Evolutionary conservation across 768 basidiomycete genomes (phyloP), one percentile per base, ranked within the genome.

Genomic region (Leccinum pellstonianum): DNA sequence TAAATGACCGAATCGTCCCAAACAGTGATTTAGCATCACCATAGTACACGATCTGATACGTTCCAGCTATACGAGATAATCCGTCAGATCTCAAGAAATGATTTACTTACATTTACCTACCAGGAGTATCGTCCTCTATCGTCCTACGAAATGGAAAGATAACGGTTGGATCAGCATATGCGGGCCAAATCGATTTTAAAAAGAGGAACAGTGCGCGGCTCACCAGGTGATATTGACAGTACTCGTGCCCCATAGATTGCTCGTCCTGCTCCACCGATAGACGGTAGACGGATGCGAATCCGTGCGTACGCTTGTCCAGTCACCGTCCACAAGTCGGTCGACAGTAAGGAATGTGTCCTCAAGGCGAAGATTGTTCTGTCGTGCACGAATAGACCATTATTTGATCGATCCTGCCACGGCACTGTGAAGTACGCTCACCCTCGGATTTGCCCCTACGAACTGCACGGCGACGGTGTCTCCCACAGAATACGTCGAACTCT

Each of bases 391-490:
- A n/a, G 0, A 25, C 25, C 4, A 33, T 12, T 12, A 33, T 33
- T 33, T 33, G 37, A 21, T 6, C 31, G 7, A 47, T 31, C 51
- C 54, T 41, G 21, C 3, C 54, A 57, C 2, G 4, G 25, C 10
- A 9, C 35, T 23, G 47, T 33, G 46, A 49, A 43, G 51, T 10
- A 25, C 2, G 70, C 83, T 62, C 63, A 90, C 88, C 74, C 90
- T 79, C 1, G 90, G 91, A 69, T 90, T 89, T 46, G 90, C 90
- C 49, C 88, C 90, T 52, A 88, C 84, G 62, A 92, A 92, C 54
- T 78, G 76, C 14, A 81, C 86, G 10, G 70, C 68, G 57, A 90
- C 90, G 4, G 77, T 86, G 35, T 86, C 78, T 14, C 87, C 86
- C 8, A 75, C 79, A 41, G 66, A 69, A 71, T 89, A 92, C 8